phyloP scores from a whole-genome alignment of 2,329 filamentous ascomycete species.

The Ophiostoma perfectum region DNA sequence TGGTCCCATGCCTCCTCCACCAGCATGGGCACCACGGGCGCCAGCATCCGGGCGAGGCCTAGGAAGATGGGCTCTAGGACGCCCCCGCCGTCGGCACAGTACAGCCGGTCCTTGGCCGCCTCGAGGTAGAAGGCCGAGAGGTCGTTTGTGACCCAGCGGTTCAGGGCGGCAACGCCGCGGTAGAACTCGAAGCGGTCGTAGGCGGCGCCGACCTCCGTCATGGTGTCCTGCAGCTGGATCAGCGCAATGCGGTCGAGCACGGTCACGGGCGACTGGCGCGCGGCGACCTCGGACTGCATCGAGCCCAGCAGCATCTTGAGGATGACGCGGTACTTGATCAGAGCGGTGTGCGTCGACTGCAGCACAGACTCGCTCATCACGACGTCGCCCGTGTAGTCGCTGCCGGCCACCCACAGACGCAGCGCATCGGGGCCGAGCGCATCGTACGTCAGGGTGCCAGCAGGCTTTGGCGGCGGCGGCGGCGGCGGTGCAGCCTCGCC shows the following conservation, averaged over 20 bases:
- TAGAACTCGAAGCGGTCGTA: conserved; percentile 76
- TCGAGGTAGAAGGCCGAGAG: conserved; percentile 94
- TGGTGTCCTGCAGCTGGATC: conserved; percentile 63
- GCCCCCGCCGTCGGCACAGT: conserved; percentile 69
- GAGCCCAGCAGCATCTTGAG: conserved; percentile 87
- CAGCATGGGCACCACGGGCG: conserved; percentile 73
- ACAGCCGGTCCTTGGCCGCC: conserved; percentile 82
- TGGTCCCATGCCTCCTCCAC: conserved; percentile 86
- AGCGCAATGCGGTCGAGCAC: conserved; percentile 70
- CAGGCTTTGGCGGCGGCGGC: background rate
- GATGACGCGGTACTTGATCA: conserved; percentile 84
- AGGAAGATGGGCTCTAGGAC: conserved; percentile 61
- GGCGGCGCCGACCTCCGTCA: conserved; percentile 57
- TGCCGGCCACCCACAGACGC: conserved; percentile 84
- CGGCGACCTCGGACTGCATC: conserved; percentile 47
- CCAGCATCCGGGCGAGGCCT: conserved; percentile 71
- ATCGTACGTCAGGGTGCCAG: conserved; percentile 47
- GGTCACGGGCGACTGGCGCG: conserved; percentile 48
- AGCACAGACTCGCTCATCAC: conserved; percentile 74
- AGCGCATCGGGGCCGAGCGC: conserved; percentile 80
- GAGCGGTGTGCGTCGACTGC: conserved; percentile 64
- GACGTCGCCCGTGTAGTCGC: conserved; percentile 86
- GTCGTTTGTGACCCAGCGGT: conserved; percentile 74
- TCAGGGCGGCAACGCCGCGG: conserved; percentile 66
- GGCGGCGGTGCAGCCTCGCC: conserved; percentile 29